Percentiles rank a stretch among this genome's conserved stretches.
Evolutionary conservation across 2,329 filamentous ascomycete species (phyloP).

Genomic region (Pseudocercospora eumusae): DNA sequence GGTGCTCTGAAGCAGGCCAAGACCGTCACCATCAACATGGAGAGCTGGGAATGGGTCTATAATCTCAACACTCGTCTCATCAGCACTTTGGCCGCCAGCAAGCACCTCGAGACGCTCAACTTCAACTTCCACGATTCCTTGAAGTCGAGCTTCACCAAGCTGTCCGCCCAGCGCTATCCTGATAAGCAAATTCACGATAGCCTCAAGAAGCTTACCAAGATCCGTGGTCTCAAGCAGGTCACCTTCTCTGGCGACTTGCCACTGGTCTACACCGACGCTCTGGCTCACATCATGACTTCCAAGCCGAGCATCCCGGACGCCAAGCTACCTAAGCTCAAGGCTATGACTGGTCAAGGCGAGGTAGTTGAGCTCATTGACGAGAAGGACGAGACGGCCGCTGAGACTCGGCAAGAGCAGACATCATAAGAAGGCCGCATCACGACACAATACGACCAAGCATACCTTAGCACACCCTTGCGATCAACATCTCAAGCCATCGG

Average conservation of each 20-base stretch:
- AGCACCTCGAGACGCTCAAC: constrained; percentile 25
- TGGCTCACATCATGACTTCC: constrained; percentile 27
- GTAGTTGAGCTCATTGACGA: constrained; percentile 23
- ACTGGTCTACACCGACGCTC: constrained; percentile 25
- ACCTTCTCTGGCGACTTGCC: constrained; percentile 34
- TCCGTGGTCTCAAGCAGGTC: constrained; percentile 31
- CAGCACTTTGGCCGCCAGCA: constrained; percentile 17
- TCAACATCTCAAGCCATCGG: not conserved
- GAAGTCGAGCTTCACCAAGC: constrained; percentile 24
- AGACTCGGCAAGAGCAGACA: not conserved
- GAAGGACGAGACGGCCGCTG: not conserved
- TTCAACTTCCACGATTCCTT: constrained; percentile 30
- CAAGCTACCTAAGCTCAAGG: constrained; percentile 21
- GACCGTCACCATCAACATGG: constrained; percentile 30
- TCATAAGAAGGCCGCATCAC: not conserved
- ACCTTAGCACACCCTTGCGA: not conserved
- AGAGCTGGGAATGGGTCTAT: constrained; percentile 36
- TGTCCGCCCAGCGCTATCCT: constrained; percentile 27
- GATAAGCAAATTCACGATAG: constrained; percentile 29
- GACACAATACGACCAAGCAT: constrained; percentile 4
- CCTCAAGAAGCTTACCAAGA: constrained; percentile 25
- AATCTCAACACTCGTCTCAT: constrained; percentile 26
- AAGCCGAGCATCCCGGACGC: not conserved
- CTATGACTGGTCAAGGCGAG: constrained; percentile 11
- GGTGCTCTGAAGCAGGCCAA: constrained; percentile 28